Evolutionary conservation across 345 rosid genomes (phyloP), one percentile per base, ranked within the genome.

Genomic region (Populus alba): DNA sequence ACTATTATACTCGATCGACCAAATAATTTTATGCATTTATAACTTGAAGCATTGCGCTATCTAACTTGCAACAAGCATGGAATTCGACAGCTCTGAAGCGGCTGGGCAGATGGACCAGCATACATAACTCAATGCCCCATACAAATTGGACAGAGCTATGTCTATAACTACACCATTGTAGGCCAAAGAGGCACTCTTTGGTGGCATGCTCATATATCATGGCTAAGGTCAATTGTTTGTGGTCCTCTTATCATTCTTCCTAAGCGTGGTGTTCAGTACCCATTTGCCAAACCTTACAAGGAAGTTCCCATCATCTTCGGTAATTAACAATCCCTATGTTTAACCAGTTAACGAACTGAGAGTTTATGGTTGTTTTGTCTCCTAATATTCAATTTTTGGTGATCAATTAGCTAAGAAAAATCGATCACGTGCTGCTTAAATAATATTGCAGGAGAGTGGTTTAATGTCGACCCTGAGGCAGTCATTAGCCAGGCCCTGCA

Each of bases 111-210:
- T 66, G 70, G 51, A 20, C 29, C 47, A 5, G 29, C 49, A 39
- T 37, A n/a, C 23, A n/a, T 69, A 17, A 72, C 75, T 20, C 75
- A 51, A 20, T 72, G 75, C 27, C 75, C 75, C 1, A 72, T 72
- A 15, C 75, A 51, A 51, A 72, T 43, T 7, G 75, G 66, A 27
- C 41, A 72, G 2, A 33, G 65, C 16, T 53, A 53, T 53, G 45
- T 53, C 29, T 53, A 72, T 29, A 72, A 53, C 66, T 72, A 49
- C 75, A 72, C 66, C 25, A 72, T 53, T 10, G 75, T 17, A 27
- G 75, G 75, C 18, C 75, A 72, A 31, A 72, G 75, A 47, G 39
- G 61, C 57, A 70, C 73, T 25, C 39, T 70, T 25, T 70, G 59
- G 61, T 70, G 73, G 73, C 73, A 70, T 67, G 70, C 45, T 25